These are phyloP conservation scores for Tuber indicum DNA, from an alignment of 495 filamentous ascomycete genomes.

Conservation along the genomic window DNA sequence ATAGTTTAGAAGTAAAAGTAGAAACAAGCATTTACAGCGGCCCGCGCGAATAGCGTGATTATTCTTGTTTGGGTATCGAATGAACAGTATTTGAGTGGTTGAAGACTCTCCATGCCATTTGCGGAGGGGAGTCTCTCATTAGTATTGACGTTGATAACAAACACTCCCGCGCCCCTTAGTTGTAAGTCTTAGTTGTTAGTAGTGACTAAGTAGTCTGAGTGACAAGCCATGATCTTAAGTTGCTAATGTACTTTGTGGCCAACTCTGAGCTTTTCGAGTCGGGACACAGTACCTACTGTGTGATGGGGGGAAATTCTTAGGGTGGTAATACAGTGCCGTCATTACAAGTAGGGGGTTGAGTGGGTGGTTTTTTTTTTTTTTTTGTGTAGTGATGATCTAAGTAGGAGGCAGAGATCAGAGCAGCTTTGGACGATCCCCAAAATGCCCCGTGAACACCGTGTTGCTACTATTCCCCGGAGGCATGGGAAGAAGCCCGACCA, in stretches of 20 bases:
- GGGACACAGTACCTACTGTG: not conserved
- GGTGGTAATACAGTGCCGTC: not conserved
- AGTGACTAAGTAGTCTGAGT: not conserved
- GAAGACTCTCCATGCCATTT: not conserved
- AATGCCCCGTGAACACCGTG: not conserved
- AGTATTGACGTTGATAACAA: not conserved
- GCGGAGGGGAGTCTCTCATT: not conserved
- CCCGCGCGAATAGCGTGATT: not conserved
- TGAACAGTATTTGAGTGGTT: not conserved
- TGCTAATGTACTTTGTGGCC: not conserved
- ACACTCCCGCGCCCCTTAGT: not conserved
- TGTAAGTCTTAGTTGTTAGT: not conserved
- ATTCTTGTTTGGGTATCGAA: not conserved
- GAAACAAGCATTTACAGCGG: not conserved
- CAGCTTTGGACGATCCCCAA: not conserved
- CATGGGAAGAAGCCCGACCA: not conserved
- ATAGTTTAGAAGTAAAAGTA: not conserved
- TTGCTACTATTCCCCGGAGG: not conserved
- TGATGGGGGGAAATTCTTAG: not conserved
- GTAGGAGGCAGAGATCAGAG: not conserved
- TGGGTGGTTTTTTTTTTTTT: not conserved
- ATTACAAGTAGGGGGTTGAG: not conserved
- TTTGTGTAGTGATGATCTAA: not conserved
- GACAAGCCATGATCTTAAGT: not conserved
- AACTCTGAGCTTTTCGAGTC: not conserved